Evolutionary conservation across 331 rosid genomes (phyloP).

Genomic region (Malus hybrid): DNA sequence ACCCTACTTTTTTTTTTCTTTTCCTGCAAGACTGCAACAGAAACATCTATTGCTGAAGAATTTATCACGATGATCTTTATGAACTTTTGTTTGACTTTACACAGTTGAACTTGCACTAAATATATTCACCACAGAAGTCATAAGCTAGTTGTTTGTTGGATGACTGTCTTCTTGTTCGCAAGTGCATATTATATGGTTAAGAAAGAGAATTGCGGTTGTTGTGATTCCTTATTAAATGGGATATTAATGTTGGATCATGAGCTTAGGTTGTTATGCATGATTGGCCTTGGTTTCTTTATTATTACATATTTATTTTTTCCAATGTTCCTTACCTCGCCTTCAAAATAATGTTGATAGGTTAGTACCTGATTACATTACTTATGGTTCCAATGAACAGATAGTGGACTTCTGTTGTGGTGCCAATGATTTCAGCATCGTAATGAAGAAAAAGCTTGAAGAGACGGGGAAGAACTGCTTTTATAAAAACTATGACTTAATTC

Average conservation of each 20-base stretch:
- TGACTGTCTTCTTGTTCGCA: background rate
- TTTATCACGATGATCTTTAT: background rate
- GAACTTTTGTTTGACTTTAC: background rate
- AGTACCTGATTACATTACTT: slow-evolving; percentile 14
- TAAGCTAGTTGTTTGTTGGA: background rate
- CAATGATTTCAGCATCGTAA: slow-evolving; percentile 74
- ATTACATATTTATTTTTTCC: background rate
- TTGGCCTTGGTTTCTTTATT: background rate
- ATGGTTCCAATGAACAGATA: slow-evolving; percentile 35
- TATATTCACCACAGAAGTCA: background rate
- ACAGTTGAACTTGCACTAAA: background rate
- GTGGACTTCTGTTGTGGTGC: slow-evolving; percentile 98
- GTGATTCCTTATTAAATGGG: background rate
- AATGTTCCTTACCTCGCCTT: background rate
- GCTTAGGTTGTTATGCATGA: background rate
- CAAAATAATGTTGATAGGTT: background rate
- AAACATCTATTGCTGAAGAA: background rate
- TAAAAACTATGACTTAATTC: slow-evolving; percentile 73
- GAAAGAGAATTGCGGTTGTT: background rate
- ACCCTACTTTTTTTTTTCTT: too few species aligned
- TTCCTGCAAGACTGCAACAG: background rate
- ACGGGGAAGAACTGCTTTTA: slow-evolving; percentile 64
- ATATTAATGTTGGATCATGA: background rate
- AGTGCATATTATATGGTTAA: background rate
- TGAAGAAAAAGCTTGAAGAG: slow-evolving; percentile 81